Conservation (phyloP, 352 stramenopile genomes). For the Phytophthora constricta region DNA sequence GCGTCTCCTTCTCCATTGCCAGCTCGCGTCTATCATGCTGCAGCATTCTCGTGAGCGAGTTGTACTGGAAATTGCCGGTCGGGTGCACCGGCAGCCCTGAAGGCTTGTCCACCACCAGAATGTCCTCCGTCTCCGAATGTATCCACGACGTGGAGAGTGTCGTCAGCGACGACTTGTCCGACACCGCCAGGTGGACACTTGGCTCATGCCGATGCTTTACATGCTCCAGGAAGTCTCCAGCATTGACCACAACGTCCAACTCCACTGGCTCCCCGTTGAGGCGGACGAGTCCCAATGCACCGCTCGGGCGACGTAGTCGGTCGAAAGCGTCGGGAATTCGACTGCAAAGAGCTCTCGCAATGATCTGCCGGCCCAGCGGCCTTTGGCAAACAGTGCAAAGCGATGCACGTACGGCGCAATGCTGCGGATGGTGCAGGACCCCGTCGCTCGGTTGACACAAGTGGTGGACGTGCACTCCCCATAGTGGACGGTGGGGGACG, state of each 20-base stretch:
- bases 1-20: slow-evolving; percentile 17
- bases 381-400: slow-evolving; percentile 92
- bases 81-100: slow-evolving; percentile 92
- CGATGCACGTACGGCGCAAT: slow-evolving; percentile 92
- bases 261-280: slow-evolving; percentile 75
- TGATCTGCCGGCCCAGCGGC: slow-evolving; percentile 85
- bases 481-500: slow-evolving; percentile 34
- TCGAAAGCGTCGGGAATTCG: slow-evolving; percentile 58
- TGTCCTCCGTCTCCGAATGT: slow-evolving; percentile 49
- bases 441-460: slow-evolving; percentile 37
- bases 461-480: slow-evolving; percentile 31
- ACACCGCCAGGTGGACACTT: slow-evolving; percentile 56
- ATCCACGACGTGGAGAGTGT: slow-evolving; percentile 38
- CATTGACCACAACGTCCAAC: slow-evolving; percentile 73
- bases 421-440: slow-evolving; percentile 46
- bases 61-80: slow-evolving; percentile 90
- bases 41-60: slow-evolving; percentile 83
- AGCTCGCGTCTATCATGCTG: slow-evolving; percentile 21
- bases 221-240: slow-evolving; percentile 90
- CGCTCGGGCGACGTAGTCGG: slow-evolving; percentile 61
- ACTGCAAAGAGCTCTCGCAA: slow-evolving; percentile 86
- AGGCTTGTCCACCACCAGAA: slow-evolving; percentile 85
- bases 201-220: slow-evolving; percentile 95
- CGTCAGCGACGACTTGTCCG: slow-evolving; percentile 13
- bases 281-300: slow-evolving; percentile 88